Evolutionary conservation across 2,329 filamentous ascomycete genomes (phyloP), one percentile per base, ranked within the genome.

Genomic region (Aureobasidium uvarum): DNA sequence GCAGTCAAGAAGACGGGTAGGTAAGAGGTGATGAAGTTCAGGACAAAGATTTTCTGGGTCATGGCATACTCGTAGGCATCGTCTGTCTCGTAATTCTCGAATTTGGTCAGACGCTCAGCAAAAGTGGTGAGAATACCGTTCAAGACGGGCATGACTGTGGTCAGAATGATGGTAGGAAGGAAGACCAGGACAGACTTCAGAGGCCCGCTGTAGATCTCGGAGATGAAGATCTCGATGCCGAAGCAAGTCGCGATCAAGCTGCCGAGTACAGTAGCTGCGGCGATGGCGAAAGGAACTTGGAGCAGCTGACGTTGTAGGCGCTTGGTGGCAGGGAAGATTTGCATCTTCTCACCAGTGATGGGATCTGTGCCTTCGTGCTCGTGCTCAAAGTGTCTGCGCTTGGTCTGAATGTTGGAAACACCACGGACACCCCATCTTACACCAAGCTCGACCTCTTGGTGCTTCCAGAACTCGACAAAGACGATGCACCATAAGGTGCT

Each of bases 1-100:
- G 93, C 91, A 0, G 93, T 97, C 20, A 98, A 84, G 73, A 96
- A 88, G n/a, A 96, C 88, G 0, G 92, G 90, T 62, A 96, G 86
- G 75, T 97, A 98, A 0, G 93, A 96, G 6, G 92, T 96, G 77
- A 98, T 94, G 78, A 97, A 96, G 80, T 97, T 96, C 73, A 98
- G 85, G 16, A 98, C 87, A 73, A 99, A 98, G 39, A 96, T 89
- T 81, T 99, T 99, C 66, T 91, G 88, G 0, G 95, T 91, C 74
- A 96, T 85, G 1, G 93, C 90, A 23, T 90, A 86, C 67, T 96
- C 87, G 72, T 96, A 90, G 16, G 88, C 88, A 69, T 93, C 91
- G 66, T 90, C 85, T 0, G 92, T 98, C 71, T 93, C 90, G 75
- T 98, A 96, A 74, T 99, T 99, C 74, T 99, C 95, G 70, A 87